Percentiles rank a stretch among this genome's conserved stretches.
phyloP scores from a whole-genome alignment of 345 rosid species.

The Syzygium oleosum region DNA sequence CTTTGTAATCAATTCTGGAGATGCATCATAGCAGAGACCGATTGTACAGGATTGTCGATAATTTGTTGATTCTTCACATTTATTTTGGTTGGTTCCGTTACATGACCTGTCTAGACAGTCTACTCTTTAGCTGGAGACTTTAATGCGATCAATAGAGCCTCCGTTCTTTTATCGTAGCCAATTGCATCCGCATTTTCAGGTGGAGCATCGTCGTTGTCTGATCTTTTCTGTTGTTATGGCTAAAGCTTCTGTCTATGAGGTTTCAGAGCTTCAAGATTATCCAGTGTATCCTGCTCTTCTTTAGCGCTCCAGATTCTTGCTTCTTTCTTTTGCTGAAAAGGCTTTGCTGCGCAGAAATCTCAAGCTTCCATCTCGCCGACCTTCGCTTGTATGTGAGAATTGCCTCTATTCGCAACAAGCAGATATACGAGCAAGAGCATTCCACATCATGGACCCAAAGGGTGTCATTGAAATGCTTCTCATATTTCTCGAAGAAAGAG shows the following conservation, averaged over 20 bases:
- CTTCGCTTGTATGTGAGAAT: conserved; percentile 80
- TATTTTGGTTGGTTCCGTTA: background rate
- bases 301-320: background rate
- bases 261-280: background rate
- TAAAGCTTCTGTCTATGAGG: background rate
- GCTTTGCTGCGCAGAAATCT: conserved; percentile 41
- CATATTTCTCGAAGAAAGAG: conserved; percentile 78
- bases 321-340: background rate
- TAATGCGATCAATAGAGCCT: background rate
- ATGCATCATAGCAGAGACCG: background rate
- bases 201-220: background rate
- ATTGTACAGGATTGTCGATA: background rate
- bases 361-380: conserved; percentile 76
- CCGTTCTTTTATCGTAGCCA: background rate
- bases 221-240: background rate
- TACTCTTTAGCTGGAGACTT: background rate
- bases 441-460: conserved; percentile 82
- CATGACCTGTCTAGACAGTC: background rate
- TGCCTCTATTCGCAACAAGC: conserved; percentile 63
- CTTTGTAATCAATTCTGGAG: background rate
- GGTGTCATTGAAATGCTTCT: conserved; percentile 82
- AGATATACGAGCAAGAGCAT: conserved; percentile 75
- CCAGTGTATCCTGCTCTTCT: background rate
- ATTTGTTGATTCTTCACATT: background rate
- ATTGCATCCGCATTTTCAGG: background rate